Evolutionary conservation across 208 protist species (phyloP), one percentile per base, ranked within the genome.

Genomic region (Crithidia expoeki): DNA sequence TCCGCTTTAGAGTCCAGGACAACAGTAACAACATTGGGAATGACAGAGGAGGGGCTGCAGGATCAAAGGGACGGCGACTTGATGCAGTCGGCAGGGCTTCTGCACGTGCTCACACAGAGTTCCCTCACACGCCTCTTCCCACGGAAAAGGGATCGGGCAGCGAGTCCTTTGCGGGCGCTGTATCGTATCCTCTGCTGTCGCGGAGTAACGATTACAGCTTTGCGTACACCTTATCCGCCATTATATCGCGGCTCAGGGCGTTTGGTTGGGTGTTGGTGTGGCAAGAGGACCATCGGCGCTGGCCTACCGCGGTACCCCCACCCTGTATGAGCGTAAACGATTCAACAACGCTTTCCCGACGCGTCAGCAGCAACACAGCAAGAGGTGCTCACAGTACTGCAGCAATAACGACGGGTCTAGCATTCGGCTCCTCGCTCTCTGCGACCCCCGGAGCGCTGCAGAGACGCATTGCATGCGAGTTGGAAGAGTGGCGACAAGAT

Each of bases 251-350:
- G 4, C 7, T 80, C 30, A 33, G 53, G 7, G 0, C 42, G 2
- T 32, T 56, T 12, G 84, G 80, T 6, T 89, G 84, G 80, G 30
- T 76, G 0, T 46, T 86, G 17, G 75, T 89, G 17, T 79, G 78
- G 49, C 84, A 89, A 53, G 74, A 83, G 32, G 66, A 72, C 46
- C 80, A 84, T 56, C 66, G 65, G 12, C 30, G 38, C 14, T 85
- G 80, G 80, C 69, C 74, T 11, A 77, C 72, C 12, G 63, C 72
- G 5, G 72, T 72, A 7, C 40, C 63, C 9, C 64, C 72, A 40
- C 65, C 72, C n/a, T 63, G 59, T 25, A 36, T 70, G 47, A 30
- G 28, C 23, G 34, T 36, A 36, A 17, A 2, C 16, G 23, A 19
- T 3, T 23, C 23, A 27, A 19, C 10, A 11, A n/a, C 12, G 40